Evolutionary conservation across 768 basidiomycete species (phyloP), one percentile per base, ranked within the genome.

Genomic region (Leccinum subtestaceum): DNA sequence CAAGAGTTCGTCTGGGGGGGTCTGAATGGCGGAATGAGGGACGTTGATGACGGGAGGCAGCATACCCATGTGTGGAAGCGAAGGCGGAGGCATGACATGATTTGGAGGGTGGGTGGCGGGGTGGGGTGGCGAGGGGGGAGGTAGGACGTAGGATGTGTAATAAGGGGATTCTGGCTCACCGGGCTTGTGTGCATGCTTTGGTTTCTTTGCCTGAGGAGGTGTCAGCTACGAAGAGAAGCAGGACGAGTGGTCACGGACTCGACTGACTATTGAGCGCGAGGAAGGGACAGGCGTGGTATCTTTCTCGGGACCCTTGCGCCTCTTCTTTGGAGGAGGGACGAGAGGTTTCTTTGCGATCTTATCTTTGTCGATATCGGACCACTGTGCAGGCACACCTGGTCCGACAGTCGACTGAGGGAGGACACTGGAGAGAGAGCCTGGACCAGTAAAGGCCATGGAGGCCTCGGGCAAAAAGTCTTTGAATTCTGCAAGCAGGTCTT

Each of bases 401-500:
- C 70, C 71, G 48, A 76, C 71, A 11, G 74, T 60, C 51, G 81
- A 76, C 60, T 84, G 83, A 9, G 84, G 81, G 53, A 84, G 69
- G 53, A 85, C 80, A n/a, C 76, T 74, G 7, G 79, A 68, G 25
- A 79, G 76, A 27, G 75, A 75, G 10, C 74, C 75, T 0, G 76
- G 71, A n/a, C 75, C 72, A 11, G 72, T 68, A 19, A 76, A 72
- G 4, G 78, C 76, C 31, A 79, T 78, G n/a, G 74, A 67, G 8
- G 79, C 81, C 59, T 90, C 88, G 6, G 90, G 89, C 6, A 93
- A 74, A 65, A 93, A 93, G 64, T 85, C 87, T 66, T 86, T 88
- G 78, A 93, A 93, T 67, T 92, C 91, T 11, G 81, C 81, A 58
- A 93, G 73, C 58, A 94, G 78, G 62, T 94, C 92, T 3, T 84